Base-by-base conservation (phyloP, 169 alveolate species). In the Plasmodium inui region DNA sequence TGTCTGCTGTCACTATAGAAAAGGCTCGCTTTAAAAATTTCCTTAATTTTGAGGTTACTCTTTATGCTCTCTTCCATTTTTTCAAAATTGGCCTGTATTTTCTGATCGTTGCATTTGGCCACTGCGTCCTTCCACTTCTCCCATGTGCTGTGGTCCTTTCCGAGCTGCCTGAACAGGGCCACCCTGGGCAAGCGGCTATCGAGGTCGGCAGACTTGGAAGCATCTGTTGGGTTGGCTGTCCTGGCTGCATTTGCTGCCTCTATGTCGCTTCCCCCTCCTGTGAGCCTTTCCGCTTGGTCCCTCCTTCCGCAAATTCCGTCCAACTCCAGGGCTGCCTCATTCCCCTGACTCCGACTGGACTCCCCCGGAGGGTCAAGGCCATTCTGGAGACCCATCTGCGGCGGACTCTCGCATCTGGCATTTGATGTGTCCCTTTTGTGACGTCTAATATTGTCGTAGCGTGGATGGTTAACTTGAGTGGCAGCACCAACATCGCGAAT, bases 11-110 rank as follows among this genome's bases (percentile, higher is more conserved):
- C 50, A 12, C 46, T 37, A 61, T 17, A 44, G 71, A 89, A 89
- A 41, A 79, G 57, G 26, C 32, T 30, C 2, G 78, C 26, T 26
- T 89, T 89, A 80, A 89, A 89, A 37, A 89, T 89, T 22, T 89
- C 90, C 19, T 50, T 44, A 30, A 79, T 89, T 14, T 79, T 57
- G 26, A 67, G 30, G 12, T 39, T 79, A 6, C 22, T 41, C 19
- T 67, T 89, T 10, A 79, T 57, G 41, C 26, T 53, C 37, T 3
- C 34, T 8, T 79, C 89, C 9, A 89, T 7, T 37, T 89, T 79
- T 12, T 79, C 28, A 22, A 89, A 89, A 2, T 0, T 26, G 9
- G 9, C 32, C 10, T 57, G 22, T 9, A 73, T 53, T 14, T 41
- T 89, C 22, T 17, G 30, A 3, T 57, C 28, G 32, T n/a, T 73